Percentiles rank a stretch among this genome's conserved stretches.
Conservation (phyloP, 176 grass and related monocot genomes). For the Oryza rufipogon region DNA sequence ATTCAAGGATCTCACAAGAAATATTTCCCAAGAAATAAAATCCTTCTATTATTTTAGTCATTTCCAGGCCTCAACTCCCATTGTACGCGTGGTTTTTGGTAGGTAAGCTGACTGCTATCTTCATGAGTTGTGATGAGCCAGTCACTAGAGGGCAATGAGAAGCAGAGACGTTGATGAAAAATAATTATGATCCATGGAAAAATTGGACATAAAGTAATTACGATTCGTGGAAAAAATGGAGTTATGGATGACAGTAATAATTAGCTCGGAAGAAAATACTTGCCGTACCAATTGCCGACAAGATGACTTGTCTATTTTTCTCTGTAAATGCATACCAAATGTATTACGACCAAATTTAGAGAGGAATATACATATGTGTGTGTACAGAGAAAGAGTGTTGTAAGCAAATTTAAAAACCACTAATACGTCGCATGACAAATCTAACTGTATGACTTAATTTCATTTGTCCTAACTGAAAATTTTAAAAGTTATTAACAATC, state of each 20-base stretch:
- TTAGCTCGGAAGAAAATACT: background rate
- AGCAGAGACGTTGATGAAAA: background rate
- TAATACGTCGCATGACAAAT: background rate
- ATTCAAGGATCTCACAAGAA: no score
- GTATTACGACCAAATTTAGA: background rate
- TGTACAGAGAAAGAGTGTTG: background rate
- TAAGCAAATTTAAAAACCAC: background rate
- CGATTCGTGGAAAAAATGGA: background rate
- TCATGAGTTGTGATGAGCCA: background rate
- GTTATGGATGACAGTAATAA: background rate
- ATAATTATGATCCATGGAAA: background rate
- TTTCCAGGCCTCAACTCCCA: no score
- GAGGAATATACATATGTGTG: background rate
- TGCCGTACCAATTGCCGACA: background rate
- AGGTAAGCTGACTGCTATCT: slow-evolving; percentile 4
- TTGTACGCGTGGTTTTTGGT: background rate
- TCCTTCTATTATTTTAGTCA: no score
- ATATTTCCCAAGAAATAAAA: no score
- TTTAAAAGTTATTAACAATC: background rate
- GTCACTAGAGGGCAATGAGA: background rate
- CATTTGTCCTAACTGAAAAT: background rate
- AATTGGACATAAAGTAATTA: background rate
- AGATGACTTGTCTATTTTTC: background rate
- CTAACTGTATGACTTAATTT: background rate
- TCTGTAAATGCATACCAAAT: background rate